Conservation (phyloP, 306 rosid species). For the Castanea crenata region DNA sequence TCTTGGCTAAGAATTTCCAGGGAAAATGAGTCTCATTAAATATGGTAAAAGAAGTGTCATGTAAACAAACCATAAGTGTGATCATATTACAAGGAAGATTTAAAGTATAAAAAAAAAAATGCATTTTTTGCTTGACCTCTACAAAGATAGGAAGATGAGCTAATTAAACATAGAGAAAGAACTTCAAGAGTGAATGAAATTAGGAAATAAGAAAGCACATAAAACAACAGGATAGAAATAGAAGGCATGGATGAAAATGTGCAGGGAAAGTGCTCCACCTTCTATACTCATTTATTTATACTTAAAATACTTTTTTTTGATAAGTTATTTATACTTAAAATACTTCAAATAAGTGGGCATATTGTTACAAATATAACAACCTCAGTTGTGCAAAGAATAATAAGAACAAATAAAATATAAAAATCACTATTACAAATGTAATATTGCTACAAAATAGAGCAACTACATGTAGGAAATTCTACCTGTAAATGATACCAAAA, state of each 20-base stretch:
- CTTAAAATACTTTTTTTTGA: background rate
- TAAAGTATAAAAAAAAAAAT: background rate
- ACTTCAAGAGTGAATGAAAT: background rate
- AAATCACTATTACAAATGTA: background rate
- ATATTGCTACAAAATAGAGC: background rate
- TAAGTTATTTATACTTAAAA: too few relatives aligned
- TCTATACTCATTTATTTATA: background rate
- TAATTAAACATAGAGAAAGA: background rate
- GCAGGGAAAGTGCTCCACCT: background rate
- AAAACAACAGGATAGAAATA: background rate
- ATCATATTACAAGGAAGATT: conserved; percentile 15
- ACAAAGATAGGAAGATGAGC: background rate
- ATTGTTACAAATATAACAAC: background rate
- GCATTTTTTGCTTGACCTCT: background rate
- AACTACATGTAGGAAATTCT: background rate
- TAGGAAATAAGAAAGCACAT: background rate
- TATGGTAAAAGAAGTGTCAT: background rate
- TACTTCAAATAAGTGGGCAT: background rate
- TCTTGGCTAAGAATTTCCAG: conserved; percentile 56
- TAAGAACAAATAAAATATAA: background rate
- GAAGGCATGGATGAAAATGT: background rate
- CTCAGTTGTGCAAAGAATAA: background rate
- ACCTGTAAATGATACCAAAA: background rate
- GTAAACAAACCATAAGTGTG: background rate
- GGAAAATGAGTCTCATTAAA: conserved; percentile 13